Percentiles rank a stretch among this genome's conserved stretches.
Evolutionary conservation across 192 early-diverging fungal genomes (phyloP).

Genomic region (Martensiomyces pterosporus): DNA sequence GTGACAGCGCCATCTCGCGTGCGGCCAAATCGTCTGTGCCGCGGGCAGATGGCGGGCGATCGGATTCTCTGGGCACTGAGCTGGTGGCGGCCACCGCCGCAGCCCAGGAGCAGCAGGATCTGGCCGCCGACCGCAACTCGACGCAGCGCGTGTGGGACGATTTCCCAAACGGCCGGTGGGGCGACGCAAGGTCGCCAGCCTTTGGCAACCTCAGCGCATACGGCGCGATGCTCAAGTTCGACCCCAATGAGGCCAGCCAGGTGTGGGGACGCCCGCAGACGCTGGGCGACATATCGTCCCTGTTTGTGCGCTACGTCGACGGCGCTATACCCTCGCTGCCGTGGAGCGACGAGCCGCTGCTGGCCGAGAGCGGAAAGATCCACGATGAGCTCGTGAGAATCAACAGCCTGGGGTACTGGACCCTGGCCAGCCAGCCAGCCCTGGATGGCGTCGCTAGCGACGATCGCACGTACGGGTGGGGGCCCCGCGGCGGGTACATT

Average conservation of each 20-base stretch:
- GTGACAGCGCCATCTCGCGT: too few relatives aligned
- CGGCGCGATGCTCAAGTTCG: slow-evolving; percentile 74
- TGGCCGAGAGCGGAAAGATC: slow-evolving; percentile 69
- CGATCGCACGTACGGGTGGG: slow-evolving; percentile 87
- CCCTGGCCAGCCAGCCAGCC: slow-evolving; percentile 95
- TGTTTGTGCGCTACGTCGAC: slow-evolving; percentile 79
- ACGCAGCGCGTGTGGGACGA: slow-evolving; percentile 69
- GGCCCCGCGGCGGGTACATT: slow-evolving; percentile 91
- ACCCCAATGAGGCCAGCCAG: slow-evolving; percentile 56
- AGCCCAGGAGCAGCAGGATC: slow-evolving; percentile 4
- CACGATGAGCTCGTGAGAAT: slow-evolving; percentile 61
- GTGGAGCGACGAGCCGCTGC: slow-evolving; percentile 84
- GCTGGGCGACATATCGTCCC: slow-evolving; percentile 57
- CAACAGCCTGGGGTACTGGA: slow-evolving; percentile 79
- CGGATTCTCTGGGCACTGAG: neutral
- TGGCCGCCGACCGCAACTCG: neutral
- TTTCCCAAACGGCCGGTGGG: slow-evolving; percentile 98
- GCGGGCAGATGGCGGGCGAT: too few relatives aligned
- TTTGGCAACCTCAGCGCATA: slow-evolving; percentile 80
- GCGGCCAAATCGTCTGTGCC: too few relatives aligned
- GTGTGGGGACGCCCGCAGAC: slow-evolving; percentile 75
- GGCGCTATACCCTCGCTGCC: slow-evolving; percentile 75
- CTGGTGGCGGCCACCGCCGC: slow-evolving; percentile 3
- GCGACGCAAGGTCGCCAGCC: slow-evolving; percentile 90
- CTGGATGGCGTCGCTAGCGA: slow-evolving; percentile 80